Percentiles rank a stretch among this genome's conserved stretches.
phyloP scores from a whole-genome alignment of 1,139 yeast species.

The Candida sojae region DNA sequence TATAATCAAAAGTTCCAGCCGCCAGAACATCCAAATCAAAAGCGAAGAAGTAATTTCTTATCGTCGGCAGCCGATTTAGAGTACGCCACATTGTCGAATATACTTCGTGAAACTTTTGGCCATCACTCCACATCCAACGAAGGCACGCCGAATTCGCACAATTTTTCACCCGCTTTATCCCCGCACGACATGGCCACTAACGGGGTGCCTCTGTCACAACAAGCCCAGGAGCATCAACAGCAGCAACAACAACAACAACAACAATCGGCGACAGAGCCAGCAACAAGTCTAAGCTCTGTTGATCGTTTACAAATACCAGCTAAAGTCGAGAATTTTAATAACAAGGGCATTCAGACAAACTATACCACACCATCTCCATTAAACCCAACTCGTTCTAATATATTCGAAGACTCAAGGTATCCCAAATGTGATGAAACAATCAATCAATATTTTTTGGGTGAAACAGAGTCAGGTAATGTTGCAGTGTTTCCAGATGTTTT shows the following conservation, averaged over 20 bases:
- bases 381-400: slow-evolving; percentile 5
- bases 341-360: not conserved
- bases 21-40: slow-evolving; percentile 5
- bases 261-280: not conserved
- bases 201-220: slow-evolving; percentile 1
- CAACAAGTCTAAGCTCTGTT: not conserved
- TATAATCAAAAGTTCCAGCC: slow-evolving; percentile 8
- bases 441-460: slow-evolving; percentile 63
- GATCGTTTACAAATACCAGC: not conserved
- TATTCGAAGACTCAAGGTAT: slow-evolving; percentile 14
- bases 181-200: slow-evolving; percentile 26
- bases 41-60: slow-evolving; percentile 47
- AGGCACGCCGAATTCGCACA: slow-evolving; percentile 42
- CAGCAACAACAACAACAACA: not conserved
- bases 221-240: not conserved
- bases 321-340: not conserved
- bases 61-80: slow-evolving; percentile 82
- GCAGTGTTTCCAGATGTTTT: slow-evolving; percentile 57
- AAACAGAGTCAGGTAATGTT: slow-evolving; percentile 33
- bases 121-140: slow-evolving; percentile 39
- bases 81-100: slow-evolving; percentile 74
- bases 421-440: slow-evolving; percentile 48
- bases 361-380: slow-evolving; percentile 14
- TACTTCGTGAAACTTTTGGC: slow-evolving; percentile 55
- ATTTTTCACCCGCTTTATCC: slow-evolving; percentile 40